Percentiles rank a stretch among this genome's conserved stretches.
These are phyloP conservation scores for Pseudonitzschia delicatissima DNA, from an alignment of 108 stramenopile species.

Conservation along the genomic window DNA sequence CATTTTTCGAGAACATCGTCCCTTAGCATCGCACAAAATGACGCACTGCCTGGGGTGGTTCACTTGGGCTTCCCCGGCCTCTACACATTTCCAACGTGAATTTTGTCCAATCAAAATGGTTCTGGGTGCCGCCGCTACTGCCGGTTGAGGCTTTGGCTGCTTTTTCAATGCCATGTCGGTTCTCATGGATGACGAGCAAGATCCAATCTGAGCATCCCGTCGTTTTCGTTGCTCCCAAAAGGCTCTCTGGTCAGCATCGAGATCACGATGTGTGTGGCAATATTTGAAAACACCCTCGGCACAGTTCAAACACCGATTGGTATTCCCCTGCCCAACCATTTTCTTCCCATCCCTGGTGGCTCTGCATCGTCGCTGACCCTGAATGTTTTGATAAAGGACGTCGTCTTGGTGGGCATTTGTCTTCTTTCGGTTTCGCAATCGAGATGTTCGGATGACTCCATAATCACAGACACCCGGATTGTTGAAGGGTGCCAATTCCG, in stretches of 20 bases:
- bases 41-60: not conserved
- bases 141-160: too few relatives aligned
- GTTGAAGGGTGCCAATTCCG: conserved; percentile 5
- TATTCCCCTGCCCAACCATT: not conserved
- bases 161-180: too few relatives aligned
- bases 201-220: too few relatives aligned
- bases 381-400: not conserved
- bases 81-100: too few relatives aligned
- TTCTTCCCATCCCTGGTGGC: not conserved
- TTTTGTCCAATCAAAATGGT: too few relatives aligned
- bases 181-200: too few relatives aligned
- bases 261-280: conserved; percentile 10
- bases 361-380: conserved; percentile 1
- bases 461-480: conserved; percentile 2
- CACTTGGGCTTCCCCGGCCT: too few relatives aligned
- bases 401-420: not conserved
- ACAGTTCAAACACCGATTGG: conserved; percentile 2
- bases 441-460: conserved; percentile 1
- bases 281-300: conserved; percentile 9
- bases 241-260: not conserved
- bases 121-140: too few relatives aligned
- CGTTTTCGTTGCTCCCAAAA: not conserved
- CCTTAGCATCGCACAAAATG: not conserved
- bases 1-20: not conserved
- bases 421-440: conserved; percentile 6